Base-by-base conservation (phyloP, 257 asterid genomes). In the Solanum etuberosum region DNA sequence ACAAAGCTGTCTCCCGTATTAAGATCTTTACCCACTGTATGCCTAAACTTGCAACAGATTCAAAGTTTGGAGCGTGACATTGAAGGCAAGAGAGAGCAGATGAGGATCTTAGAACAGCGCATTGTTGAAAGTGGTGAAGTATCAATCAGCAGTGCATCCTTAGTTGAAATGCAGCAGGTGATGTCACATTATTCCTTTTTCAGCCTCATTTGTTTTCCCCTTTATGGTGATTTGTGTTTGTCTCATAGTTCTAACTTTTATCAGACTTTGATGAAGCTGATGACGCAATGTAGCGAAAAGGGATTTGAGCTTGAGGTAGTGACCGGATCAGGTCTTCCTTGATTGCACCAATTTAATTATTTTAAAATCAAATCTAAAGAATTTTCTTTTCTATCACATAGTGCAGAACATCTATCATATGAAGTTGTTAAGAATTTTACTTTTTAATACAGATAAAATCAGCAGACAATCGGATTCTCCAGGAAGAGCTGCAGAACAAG, bases 141-240 rank as follows among this genome's bases (percentile, higher is more conserved):
- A 72, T 96, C 99, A 40, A 93, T 91, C 89, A 93, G 94, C 86
- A 94, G 92, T 90, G 94, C 99, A 51, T 94, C 99, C 84, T 88
- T 94, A 76, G 94, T 91, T 88, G 98, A 97, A 93, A 93, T 94
- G 98, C 98, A 97, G 91, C 98, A 97, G 99, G 99, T 97, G 77
- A 68, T 71, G 72, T 78, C 68, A 43, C 84, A 88, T 87, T 70
- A 57, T 88, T 77, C 23, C 65, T 34, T 29, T 61, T 40, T 72
- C 72, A 72, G n/a, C 80, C 71, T 46, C 87, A 34, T 85, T 5
- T 32, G 76, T 73, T 71, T 15, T 25, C 43, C 23, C 2, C 34
- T 40, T n/a, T 9, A 74, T 23, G 83, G 70, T 67, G 40, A 8
- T 65, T 86, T 34, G 9, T 29, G 37, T 43, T 51, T 83, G 87